Percentiles rank a stretch among this genome's conserved stretches.
These are phyloP conservation scores for Aspergillus diversus DNA, from an alignment of 495 filamentous ascomycete species.

Conservation along the genomic window DNA sequence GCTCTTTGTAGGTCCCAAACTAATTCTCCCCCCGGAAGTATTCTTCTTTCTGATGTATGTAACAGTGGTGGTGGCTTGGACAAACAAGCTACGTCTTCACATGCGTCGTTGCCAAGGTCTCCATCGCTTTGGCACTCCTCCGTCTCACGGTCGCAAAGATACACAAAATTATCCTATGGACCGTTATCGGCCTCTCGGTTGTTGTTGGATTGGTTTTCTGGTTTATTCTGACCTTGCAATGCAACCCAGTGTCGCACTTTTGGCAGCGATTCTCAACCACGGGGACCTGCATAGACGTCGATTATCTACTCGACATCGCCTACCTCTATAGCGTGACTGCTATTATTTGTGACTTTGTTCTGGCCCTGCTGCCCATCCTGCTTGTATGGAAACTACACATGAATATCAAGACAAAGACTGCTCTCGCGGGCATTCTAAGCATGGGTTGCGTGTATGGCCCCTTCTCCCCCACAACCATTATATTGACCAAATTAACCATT, in stretches of 20 bases:
- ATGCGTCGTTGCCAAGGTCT: conserved; percentile 40
- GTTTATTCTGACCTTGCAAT: conserved; percentile 47
- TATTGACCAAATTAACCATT: neutral
- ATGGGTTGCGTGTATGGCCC: conserved; percentile 45
- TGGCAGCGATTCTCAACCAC: conserved; percentile 35
- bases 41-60: neutral
- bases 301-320: conserved; percentile 38
- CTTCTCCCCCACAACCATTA: conserved; percentile 9
- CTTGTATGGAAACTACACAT: conserved; percentile 47
- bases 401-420: conserved; percentile 39
- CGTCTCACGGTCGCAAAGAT: conserved; percentile 37
- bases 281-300: conserved; percentile 39
- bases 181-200: conserved; percentile 34
- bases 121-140: conserved; percentile 46
- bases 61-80: conserved; percentile 48
- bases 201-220: conserved; percentile 39
- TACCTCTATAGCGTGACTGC: conserved; percentile 50
- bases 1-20: conserved; percentile 42
- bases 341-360: conserved; percentile 42
- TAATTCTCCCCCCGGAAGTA: neutral
- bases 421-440: conserved; percentile 42
- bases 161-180: conserved; percentile 36
- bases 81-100: conserved; percentile 42
- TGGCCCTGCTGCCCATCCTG: conserved; percentile 42
- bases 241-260: conserved; percentile 43